Evolutionary conservation across 331 rosid species (phyloP).

Genomic region (Erythrophleum ivorense): DNA sequence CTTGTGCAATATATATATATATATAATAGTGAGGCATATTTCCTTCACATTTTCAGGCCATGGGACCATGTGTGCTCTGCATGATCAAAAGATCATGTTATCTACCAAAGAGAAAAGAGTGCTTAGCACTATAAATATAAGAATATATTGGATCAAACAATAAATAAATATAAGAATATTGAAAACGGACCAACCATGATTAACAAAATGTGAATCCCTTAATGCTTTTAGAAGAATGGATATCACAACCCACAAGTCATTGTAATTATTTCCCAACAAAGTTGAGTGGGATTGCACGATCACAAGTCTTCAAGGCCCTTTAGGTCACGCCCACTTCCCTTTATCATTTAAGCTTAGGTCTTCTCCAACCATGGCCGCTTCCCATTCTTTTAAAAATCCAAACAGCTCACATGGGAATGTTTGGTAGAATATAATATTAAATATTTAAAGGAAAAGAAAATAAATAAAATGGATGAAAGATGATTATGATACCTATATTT

Average conservation of each 20-base stretch:
- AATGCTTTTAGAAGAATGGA: background rate
- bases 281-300: slow-evolving; percentile 39
- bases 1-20: background rate
- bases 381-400: slow-evolving; percentile 13
- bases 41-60: no score
- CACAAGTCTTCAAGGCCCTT: slow-evolving; percentile 18
- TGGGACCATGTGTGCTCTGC: background rate
- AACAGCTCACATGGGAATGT: slow-evolving; percentile 24
- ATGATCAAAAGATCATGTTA: background rate
- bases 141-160: no score
- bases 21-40: background rate
- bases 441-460: no score
- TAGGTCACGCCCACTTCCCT: slow-evolving; percentile 14
- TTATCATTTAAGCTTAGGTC: slow-evolving; percentile 26
- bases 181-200: background rate
- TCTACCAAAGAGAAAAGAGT: no score
- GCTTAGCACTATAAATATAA: background rate
- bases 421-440: background rate
- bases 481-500: no score
- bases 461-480: no score
- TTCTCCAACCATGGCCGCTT: background rate
- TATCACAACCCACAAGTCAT: slow-evolving; percentile 2
- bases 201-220: background rate
- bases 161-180: background rate
- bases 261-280: slow-evolving; percentile 46